These are phyloP conservation scores for Rutidosis leptorrhynchoides DNA, from an alignment of 129 eudicot species.

Conservation along the genomic window DNA sequence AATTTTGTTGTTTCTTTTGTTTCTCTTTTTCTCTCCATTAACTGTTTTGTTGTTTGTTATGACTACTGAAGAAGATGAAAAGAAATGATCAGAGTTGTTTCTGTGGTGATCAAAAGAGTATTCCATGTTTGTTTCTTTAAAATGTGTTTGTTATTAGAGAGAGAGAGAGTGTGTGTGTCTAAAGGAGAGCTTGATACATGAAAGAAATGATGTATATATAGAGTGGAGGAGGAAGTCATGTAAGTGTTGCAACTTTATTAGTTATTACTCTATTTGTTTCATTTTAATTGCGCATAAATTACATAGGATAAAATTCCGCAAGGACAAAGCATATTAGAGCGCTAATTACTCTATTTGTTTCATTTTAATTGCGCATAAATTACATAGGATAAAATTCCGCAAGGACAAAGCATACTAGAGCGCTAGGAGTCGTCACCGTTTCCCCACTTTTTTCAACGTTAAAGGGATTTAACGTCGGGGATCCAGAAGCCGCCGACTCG, in stretches of 20 bases:
- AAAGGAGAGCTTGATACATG: background rate
- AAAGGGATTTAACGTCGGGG: too few species aligned
- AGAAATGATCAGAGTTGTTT: slow-evolving; percentile 29
- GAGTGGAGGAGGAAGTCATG: background rate
- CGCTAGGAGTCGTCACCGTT: too few species aligned
- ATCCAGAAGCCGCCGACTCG: too few species aligned
- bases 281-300: too few species aligned
- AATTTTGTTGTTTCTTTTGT: slow-evolving; percentile 14
- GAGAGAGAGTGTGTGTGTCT: background rate
- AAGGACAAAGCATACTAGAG: too few species aligned
- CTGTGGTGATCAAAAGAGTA: slow-evolving; percentile 27
- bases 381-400: too few species aligned
- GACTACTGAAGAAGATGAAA: slow-evolving; percentile 24
- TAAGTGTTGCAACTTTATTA: background rate
- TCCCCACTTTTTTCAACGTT: too few species aligned
- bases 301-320: too few species aligned
- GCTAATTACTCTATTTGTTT: too few species aligned
- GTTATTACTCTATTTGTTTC: too few species aligned
- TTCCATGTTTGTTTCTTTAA: slow-evolving; percentile 23
- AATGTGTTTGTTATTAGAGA: slow-evolving; percentile 1
- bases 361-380: too few species aligned
- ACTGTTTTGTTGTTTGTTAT: slow-evolving; percentile 18
- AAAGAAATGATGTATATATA: background rate
- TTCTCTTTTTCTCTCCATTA: slow-evolving; percentile 33
- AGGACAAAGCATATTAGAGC: too few species aligned